Percentiles rank a stretch among this genome's conserved stretches.
Conservation (phyloP, 1,284 basidiomycete genomes). For the Cryptococcus deneoformans region DNA sequence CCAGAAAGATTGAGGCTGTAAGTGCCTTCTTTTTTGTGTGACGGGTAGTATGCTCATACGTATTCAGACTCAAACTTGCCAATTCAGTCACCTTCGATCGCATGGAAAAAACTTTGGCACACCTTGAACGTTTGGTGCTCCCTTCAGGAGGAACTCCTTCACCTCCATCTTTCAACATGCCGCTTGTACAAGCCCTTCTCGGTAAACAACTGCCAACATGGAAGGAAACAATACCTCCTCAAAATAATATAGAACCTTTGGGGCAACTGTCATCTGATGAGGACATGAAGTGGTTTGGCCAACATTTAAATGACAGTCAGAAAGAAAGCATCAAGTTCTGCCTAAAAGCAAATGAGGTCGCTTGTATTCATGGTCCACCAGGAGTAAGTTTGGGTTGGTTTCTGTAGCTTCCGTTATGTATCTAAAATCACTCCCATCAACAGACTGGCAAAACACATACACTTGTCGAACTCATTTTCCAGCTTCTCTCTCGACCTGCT, state of each 20-base stretch:
- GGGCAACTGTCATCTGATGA: background rate
- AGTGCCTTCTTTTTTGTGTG: conserved; percentile 11
- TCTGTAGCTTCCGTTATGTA: background rate
- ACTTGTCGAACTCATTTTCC: conserved; percentile 82
- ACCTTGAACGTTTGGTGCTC: conserved; percentile 56
- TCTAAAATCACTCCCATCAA: background rate
- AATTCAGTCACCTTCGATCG: conserved; percentile 90
- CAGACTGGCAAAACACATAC: conserved; percentile 88
- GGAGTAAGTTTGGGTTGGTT: conserved; percentile 54
- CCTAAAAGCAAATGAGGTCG: conserved; percentile 60
- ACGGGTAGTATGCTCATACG: too few relatives aligned
- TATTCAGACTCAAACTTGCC: conserved; percentile 70
- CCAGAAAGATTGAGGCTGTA: conserved; percentile 74
- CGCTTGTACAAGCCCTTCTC: conserved; percentile 64
- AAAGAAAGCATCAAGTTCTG: conserved; percentile 60
- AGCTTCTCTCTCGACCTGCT: conserved; percentile 58
- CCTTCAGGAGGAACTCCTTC: conserved; percentile 14
- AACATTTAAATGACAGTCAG: conserved; percentile 76
- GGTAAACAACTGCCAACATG: conserved; percentile 54
- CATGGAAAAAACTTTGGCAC: conserved; percentile 75
- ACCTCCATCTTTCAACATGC: conserved; percentile 16
- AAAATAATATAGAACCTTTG: background rate
- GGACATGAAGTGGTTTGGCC: conserved; percentile 68
- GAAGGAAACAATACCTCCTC: conserved; percentile 14
- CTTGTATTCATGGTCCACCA: conserved; percentile 95